A percentile compares a stretch with the other conserved stretches of the same genome.
phyloP scores from a whole-genome alignment of 2,329 filamentous ascomycete species.

The Myriosclerotinia curreyana region DNA sequence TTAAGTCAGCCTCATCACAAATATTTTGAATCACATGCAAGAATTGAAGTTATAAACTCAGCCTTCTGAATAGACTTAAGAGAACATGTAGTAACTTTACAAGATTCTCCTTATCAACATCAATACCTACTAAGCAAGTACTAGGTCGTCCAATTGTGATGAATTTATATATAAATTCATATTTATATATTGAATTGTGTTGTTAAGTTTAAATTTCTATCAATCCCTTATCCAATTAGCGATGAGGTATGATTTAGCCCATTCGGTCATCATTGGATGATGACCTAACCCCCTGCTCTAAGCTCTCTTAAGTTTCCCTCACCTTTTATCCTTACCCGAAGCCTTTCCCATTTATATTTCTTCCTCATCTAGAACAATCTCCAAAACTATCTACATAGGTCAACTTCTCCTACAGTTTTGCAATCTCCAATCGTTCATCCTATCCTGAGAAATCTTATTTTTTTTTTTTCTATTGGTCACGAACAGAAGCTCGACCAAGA shows the following conservation, averaged over 20 bases:
- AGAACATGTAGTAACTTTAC: too few relatives aligned
- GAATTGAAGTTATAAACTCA: too few relatives aligned
- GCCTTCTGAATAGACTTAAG: too few relatives aligned
- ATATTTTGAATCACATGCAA: too few relatives aligned
- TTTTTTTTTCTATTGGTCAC: conserved; percentile 7
- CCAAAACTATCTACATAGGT: not conserved
- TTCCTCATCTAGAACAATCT: not conserved
- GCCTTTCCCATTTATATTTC: conserved; percentile 8
- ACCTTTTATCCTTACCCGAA: conserved; percentile 1
- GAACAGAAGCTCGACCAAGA: conserved; percentile 28
- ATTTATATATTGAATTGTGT: too few relatives aligned
- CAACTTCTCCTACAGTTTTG: not conserved
- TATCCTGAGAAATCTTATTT: not conserved
- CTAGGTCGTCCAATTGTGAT: too few relatives aligned
- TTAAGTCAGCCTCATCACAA: conserved; percentile 5
- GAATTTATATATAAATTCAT: too few relatives aligned
- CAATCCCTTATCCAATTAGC: conserved; percentile 8
- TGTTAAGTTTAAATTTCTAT: not conserved
- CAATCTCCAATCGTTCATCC: not conserved
- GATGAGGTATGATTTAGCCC: not conserved
- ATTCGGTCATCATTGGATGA: conserved; percentile 21
- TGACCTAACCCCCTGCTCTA: conserved; percentile 5
- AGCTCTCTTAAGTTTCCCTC: conserved; percentile 16
- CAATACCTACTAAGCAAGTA: too few relatives aligned
- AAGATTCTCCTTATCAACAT: too few relatives aligned